phyloP scores from a whole-genome alignment of 345 rosid genomes.

The thale cress (Arabidopsis thaliana) region DNA sequence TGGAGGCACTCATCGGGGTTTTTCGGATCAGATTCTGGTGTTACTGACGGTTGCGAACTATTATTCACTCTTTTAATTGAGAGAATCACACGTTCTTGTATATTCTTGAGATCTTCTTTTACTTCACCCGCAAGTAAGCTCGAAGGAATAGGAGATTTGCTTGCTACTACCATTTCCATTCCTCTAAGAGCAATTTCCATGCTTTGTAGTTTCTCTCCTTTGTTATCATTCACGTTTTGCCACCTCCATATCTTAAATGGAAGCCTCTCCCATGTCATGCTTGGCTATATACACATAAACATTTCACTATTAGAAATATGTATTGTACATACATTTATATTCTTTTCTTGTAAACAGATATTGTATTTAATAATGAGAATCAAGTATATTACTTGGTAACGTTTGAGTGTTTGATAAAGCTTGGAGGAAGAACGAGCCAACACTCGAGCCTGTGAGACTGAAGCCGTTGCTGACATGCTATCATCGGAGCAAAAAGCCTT shows the following conservation, averaged over 20 bases:
- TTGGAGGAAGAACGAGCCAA: constrained; percentile 51
- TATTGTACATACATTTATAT: background rate
- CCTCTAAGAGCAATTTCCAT: constrained; percentile 68
- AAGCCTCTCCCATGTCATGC: constrained; percentile 80
- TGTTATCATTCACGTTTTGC: constrained; percentile 48
- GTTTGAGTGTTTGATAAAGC: constrained; percentile 58
- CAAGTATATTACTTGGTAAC: constrained; percentile 53
- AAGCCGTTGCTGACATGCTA: constrained; percentile 51
- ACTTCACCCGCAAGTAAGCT: constrained; percentile 47
- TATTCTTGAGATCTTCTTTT: constrained; percentile 47
- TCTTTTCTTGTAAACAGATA: background rate
- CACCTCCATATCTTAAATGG: constrained; percentile 60
- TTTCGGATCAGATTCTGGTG: constrained; percentile 58
- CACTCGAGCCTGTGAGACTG: constrained; percentile 64
- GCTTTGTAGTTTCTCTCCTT: constrained; percentile 59
- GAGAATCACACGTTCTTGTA: constrained; percentile 54
- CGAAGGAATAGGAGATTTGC: constrained; percentile 48
- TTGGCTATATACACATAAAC: constrained; percentile 53
- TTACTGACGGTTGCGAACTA: constrained; percentile 49
- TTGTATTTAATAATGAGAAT: background rate
- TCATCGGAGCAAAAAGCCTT: constrained; percentile 68
- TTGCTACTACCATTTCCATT: constrained; percentile 76
- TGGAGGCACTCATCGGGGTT: constrained; percentile 50
- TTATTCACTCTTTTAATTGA: constrained; percentile 52
- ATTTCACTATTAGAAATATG: constrained; percentile 18